Evolutionary conservation across 2,329 filamentous ascomycete genomes (phyloP), one percentile per base, ranked within the genome.

Genomic region (Camillea tinctor): DNA sequence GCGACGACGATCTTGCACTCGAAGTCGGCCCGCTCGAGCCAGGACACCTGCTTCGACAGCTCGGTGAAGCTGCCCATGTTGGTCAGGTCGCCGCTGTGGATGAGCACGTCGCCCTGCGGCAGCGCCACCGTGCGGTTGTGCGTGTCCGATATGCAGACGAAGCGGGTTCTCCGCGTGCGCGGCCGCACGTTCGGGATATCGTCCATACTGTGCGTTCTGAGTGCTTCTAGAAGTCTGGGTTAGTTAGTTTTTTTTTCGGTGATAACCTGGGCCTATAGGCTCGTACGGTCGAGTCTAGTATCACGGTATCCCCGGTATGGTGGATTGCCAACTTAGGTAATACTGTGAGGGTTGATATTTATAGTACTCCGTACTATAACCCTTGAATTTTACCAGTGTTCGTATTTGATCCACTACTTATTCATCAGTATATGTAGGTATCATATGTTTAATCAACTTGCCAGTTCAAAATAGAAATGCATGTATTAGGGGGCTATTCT

Each of bases 71-170:
- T 88, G 17, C 90, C 90, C 70, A 89, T 86, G 71, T 92, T 92
- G 3, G 89, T 91, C 65, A 93, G 74, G 71, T 93, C 90, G 6
- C 90, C 90, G 1, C 90, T 89, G 70, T 92, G 89, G 54, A 93
- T 87, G 36, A 93, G 79, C 8, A 93, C 84, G 71, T 93, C 89
- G 49, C 90, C 90, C 21, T 81, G 81, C 0, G 90, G 90, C 1
- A 92, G 80, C 67, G 85, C 88, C 66, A 84, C 79, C 2, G 80
- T 80, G 65, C 79, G 81, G 71, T 91, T 91, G 74, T 93, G 89
- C 1, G 89, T 93, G 74, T 93, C 90, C 3, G 90, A 90, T 58
- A 93, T 82, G 75, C 89, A 92, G 56, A 93, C 88, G 59, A 93
- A 82, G 61, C 89, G 83, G 5, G 88, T 87, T 63, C 82, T 77